These are phyloP conservation scores for Basipetospora chlamydospora DNA, from an alignment of 2,329 filamentous ascomycete genomes.

Conservation along the genomic window DNA sequence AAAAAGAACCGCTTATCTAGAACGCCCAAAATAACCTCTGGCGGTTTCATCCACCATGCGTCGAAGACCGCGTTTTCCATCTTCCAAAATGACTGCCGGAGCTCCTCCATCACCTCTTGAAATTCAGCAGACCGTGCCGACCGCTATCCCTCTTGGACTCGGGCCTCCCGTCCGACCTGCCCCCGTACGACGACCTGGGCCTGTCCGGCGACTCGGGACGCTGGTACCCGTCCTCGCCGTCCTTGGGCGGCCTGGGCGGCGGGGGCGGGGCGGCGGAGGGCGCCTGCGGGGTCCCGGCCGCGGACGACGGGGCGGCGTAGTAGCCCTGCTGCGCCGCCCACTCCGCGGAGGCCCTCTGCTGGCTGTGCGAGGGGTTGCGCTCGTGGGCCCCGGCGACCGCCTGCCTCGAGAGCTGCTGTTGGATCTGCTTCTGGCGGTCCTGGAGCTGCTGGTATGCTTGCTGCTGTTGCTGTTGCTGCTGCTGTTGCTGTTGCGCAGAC, in stretches of 20 bases:
- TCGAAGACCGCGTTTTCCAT: too few species aligned
- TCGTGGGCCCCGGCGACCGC: too few species aligned
- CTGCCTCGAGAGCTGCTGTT: too few species aligned
- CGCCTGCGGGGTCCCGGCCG: not conserved
- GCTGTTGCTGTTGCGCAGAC: not conserved
- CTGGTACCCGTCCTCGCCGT: not conserved
- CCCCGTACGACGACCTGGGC: not conserved
- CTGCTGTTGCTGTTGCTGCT: constrained; percentile 9
- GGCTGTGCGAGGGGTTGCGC: not conserved
- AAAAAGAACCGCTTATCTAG: too few species aligned
- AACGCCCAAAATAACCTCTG: too few species aligned
- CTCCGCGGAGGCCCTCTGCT: constrained; percentile 1
- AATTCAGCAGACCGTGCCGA: too few species aligned
- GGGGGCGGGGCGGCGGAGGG: constrained; percentile 3
- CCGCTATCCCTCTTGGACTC: constrained; percentile 1
- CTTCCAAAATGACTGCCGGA: too few species aligned
- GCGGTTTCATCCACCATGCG: too few species aligned
- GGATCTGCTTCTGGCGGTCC: too few species aligned
- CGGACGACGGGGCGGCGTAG: not conserved
- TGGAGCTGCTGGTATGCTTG: not conserved
- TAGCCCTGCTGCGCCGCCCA: constrained; percentile 4
- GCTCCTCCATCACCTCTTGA: too few species aligned
- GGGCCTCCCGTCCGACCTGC: not conserved
- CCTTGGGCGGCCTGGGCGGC: constrained; percentile 5
- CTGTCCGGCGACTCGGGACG: not conserved